These are phyloP conservation scores for Botrytis pseudocinerea DNA, from an alignment of 2,329 filamentous ascomycete species.

Conservation along the genomic window DNA sequence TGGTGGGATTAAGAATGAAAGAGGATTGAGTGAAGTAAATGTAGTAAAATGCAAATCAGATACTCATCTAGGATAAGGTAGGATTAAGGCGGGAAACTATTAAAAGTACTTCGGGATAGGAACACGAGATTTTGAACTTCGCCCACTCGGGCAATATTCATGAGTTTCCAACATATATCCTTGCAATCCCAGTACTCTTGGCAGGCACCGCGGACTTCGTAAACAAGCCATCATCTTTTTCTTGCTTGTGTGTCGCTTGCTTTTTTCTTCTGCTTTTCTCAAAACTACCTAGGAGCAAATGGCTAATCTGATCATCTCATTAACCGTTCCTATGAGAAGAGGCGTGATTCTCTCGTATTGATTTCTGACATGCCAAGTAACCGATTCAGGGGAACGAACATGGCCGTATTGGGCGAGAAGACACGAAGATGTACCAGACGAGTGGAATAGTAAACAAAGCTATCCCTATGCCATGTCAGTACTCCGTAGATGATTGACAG, in stretches of 20 bases:
- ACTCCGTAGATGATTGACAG: neutral
- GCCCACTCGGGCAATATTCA: conserved; percentile 14
- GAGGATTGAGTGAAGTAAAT: conserved; percentile 7
- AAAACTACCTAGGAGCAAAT: neutral
- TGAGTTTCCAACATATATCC: conserved; percentile 10
- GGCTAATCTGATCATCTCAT: neutral
- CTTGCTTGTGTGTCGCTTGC: neutral
- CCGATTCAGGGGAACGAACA: conserved; percentile 7
- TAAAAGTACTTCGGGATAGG: conserved; percentile 19
- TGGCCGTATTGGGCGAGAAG: neutral
- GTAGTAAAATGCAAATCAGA: conserved; percentile 1
- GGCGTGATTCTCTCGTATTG: conserved; percentile 21
- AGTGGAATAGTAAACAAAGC: neutral
- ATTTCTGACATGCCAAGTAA: conserved; percentile 10
- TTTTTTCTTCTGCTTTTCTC: neutral
- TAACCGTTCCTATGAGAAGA: neutral
- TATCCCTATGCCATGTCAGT: neutral
- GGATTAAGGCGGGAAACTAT: conserved; percentile 14
- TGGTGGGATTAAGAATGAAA: conserved; percentile 13
- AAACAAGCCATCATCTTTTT: neutral
- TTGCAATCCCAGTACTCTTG: conserved; percentile 8
- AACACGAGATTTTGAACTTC: conserved; percentile 22
- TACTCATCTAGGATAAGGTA: neutral
- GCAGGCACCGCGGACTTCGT: conserved; percentile 15
- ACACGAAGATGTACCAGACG: neutral